Evolutionary conservation across 2,329 filamentous ascomycete genomes (phyloP).

Genomic region (Penicillium sp.): DNA sequence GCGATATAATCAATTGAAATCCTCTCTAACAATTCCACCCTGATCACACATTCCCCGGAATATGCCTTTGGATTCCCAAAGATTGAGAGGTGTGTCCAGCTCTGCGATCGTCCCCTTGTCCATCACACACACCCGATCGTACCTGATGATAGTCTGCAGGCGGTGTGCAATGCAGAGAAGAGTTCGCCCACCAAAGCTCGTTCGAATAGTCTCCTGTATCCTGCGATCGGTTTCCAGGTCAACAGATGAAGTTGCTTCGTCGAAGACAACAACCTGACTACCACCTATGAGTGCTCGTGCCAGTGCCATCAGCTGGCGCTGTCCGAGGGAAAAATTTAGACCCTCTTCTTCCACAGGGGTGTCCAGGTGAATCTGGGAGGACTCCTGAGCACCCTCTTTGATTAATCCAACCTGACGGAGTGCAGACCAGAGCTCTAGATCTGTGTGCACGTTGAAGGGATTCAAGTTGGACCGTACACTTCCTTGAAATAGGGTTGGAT

Average conservation of each 20-base stretch:
- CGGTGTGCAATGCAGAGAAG: background rate
- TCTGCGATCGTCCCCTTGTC: background rate
- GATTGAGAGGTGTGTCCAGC: background rate
- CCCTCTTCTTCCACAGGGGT: constrained; percentile 88
- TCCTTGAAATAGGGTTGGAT: constrained; percentile 47
- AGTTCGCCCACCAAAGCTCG: background rate
- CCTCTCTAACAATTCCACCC: too few relatives aligned
- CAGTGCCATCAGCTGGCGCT: constrained; percentile 53
- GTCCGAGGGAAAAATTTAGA: constrained; percentile 90
- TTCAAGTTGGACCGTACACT: constrained; percentile 48
- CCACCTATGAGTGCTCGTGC: background rate
- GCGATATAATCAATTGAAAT: too few relatives aligned
- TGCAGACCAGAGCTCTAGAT: constrained; percentile 49
- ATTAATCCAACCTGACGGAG: constrained; percentile 47
- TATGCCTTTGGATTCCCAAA: background rate
- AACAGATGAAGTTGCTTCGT: constrained; percentile 89
- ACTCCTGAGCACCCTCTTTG: constrained; percentile 40
- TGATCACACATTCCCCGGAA: too few relatives aligned
- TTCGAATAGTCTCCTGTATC: constrained; percentile 75
- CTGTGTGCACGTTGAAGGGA: constrained; percentile 47
- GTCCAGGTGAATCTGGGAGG: constrained; percentile 55
- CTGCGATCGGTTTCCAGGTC: constrained; percentile 97
- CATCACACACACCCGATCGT: background rate
- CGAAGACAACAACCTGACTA: constrained; percentile 87
- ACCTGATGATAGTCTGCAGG: background rate